phyloP scores from a whole-genome alignment of 257 asterid species.

The Orobanche coerulescens region DNA sequence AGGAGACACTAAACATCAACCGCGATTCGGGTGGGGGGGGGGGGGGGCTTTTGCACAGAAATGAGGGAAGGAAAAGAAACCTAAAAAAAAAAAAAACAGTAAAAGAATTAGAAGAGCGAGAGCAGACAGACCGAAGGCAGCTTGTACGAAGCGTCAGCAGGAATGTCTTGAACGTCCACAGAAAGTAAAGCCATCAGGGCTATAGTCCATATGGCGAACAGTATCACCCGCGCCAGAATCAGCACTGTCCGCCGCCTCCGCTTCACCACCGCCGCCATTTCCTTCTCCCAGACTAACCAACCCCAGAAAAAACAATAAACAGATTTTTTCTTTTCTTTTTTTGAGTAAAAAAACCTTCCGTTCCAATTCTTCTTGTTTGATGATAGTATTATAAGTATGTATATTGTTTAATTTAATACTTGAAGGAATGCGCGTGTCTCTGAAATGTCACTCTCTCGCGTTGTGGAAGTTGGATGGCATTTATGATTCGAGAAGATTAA shows the following conservation, averaged over 20 bases:
- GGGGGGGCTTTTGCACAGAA: too few species aligned
- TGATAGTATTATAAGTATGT: background rate
- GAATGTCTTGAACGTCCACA: constrained; percentile 40
- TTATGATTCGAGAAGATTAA: constrained; percentile 3
- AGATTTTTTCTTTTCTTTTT: background rate
- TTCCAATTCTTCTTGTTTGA: background rate
- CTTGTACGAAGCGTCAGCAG: constrained; percentile 32
- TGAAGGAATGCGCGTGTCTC: background rate
- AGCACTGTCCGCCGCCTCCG: constrained; percentile 54
- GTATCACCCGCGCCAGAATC: constrained; percentile 48
- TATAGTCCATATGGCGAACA: constrained; percentile 50
- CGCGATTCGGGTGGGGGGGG: background rate
- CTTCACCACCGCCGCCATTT: constrained; percentile 39
- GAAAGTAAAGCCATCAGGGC: constrained; percentile 53
- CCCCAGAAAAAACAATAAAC: background rate
- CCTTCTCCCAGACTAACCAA: background rate
- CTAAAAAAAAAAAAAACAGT: background rate
- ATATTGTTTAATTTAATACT: too few species aligned
- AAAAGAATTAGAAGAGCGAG: background rate
- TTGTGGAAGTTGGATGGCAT: constrained; percentile 12
- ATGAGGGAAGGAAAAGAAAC: too few species aligned
- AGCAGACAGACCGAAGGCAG: constrained; percentile 37
- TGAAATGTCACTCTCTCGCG: background rate
- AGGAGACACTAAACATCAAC: background rate
- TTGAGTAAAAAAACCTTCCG: background rate